Evolutionary conservation across 108 stramenopile genomes (phyloP), one percentile per base, ranked within the genome.

Genomic region (Cylindrotheca closterium): DNA sequence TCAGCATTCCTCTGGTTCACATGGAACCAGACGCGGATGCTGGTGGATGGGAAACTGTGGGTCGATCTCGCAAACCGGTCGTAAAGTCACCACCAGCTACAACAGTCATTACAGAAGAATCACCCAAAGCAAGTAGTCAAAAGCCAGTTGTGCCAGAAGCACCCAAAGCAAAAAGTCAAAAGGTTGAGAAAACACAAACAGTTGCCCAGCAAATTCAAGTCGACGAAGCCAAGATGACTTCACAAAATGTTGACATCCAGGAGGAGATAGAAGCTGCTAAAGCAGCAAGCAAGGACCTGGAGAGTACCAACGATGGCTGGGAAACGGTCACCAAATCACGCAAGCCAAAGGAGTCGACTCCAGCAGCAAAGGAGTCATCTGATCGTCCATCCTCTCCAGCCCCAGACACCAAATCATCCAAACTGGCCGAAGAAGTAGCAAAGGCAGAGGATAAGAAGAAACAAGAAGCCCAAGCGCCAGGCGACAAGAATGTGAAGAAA

Each of bases 31-130:
- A 42, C 12, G 42, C 55, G 0, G 65, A 55, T 55, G 60, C 48
- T 45, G 51, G 34, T 21, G 71, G 61, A 26, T 73, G 71, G 71
- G 61, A 73, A 65, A 59, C 64, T 5, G 71, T 73, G 30, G 29
- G 51, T 52, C 60, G 60, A 37, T 27, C 68, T 28, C 55, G 18
- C 27, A 32, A 51, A 34, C 34, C 12, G 23, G 0, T 51, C 22
- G 34, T 47, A 32, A 50, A 59, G 31, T 27, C 10, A 4, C 55
- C 4, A 29, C 27, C 15, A 24, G 32, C 19, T 21, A 19, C 10
- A 27, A 55, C 12, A 24, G 29, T 26, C 5, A 18, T 18, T 42
- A n/a, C 4, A 29, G 26, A 46, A 28, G 3, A 5, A n/a, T 51
- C 29, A 47, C 24, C 37, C n/a, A 7, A 10, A 12, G 27, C 7